These are phyloP conservation scores for Xylaria palmicola DNA, from an alignment of 495 filamentous ascomycete species.

Conservation along the genomic window DNA sequence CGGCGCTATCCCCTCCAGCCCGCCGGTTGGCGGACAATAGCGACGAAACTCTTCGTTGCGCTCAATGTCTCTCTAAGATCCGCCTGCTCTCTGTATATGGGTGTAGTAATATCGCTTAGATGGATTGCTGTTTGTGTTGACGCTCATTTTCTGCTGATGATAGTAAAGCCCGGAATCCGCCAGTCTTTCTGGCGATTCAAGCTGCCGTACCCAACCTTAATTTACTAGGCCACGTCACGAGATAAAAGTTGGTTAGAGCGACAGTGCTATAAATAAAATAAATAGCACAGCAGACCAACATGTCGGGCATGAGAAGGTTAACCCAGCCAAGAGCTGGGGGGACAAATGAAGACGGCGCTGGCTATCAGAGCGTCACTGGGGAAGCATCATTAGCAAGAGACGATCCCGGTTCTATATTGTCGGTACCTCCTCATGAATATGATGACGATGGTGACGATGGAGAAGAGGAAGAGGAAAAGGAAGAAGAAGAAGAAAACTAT, in stretches of 20 bases:
- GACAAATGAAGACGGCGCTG: background rate
- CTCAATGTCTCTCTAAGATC: background rate
- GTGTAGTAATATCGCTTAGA: background rate
- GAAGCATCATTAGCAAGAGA: background rate
- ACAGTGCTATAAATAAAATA: background rate
- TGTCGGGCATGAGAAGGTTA: background rate
- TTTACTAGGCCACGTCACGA: background rate
- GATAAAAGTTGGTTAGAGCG: background rate
- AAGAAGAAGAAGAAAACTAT: no score
- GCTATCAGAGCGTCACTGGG: background rate
- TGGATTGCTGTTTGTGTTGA: no score
- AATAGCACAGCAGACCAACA: background rate
- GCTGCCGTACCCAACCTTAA: background rate
- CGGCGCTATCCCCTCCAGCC: background rate
- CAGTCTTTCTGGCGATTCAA: background rate
- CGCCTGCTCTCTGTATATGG: background rate
- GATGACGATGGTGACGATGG: background rate
- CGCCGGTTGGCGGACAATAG: background rate
- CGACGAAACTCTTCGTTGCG: background rate
- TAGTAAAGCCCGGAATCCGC: background rate
- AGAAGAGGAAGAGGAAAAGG: background rate
- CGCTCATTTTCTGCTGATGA: conserved; percentile 1
- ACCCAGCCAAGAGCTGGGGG: background rate
- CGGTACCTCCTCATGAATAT: background rate
- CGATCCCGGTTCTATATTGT: background rate